Percentiles rank a stretch among this genome's conserved stretches.
Evolutionary conservation across 169 alveolate genomes (phyloP).

Genomic region (Plasmodium relictum): DNA sequence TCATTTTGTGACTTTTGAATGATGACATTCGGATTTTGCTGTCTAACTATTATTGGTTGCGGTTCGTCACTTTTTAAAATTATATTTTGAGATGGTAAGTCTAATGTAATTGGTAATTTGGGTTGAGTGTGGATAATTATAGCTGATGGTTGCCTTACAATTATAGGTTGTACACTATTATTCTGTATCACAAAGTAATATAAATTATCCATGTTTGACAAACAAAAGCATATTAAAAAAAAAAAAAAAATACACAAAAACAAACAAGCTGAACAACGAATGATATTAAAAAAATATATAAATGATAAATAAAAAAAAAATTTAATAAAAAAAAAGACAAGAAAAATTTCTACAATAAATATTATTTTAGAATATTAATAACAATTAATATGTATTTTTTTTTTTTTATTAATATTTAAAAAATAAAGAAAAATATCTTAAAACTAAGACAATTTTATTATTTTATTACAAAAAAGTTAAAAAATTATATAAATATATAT

Average conservation of each 20-base stretch:
- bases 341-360: no score
- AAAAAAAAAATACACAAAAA: neutral
- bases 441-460: no score
- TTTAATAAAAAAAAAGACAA: no score
- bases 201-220: conserved; percentile 54
- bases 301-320: no score
- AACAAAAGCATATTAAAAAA: neutral
- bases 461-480: no score
- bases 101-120: conserved; percentile 61
- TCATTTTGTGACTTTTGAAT: conserved; percentile 47
- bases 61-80: conserved; percentile 75
- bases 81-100: conserved; percentile 75
- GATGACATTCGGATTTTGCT: conserved; percentile 66
- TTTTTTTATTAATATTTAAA: no score
- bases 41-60: conserved; percentile 77
- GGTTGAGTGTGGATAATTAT: conserved; percentile 51
- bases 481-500: no score
- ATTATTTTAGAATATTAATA: no score
- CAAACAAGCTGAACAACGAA: neutral
- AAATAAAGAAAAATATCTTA: no score
- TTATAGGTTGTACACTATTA: conserved; percentile 62
- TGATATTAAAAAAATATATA: no score
- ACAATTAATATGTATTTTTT: no score
- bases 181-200: conserved; percentile 42
- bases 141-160: conserved; percentile 70